Conservation (phyloP, 371 early-diverging fungal species). For the Rhizomucor miehei region DNA sequence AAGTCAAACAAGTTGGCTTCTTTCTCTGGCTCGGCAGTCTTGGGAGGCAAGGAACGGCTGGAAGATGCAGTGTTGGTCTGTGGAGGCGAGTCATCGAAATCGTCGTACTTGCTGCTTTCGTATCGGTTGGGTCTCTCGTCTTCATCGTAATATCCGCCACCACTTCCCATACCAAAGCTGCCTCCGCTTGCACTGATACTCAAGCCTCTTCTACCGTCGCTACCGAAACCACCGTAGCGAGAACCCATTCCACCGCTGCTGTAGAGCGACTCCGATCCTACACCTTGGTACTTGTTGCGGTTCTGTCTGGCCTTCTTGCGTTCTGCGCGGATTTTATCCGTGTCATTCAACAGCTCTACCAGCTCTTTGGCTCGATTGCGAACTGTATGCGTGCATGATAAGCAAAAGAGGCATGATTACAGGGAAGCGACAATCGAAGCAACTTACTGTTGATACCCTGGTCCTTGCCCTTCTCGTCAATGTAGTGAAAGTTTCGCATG, state of each 20-base stretch:
- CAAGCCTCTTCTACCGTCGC: constrained; percentile 33
- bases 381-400: constrained; percentile 51
- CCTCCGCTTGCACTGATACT: constrained; percentile 18
- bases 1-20: constrained; percentile 63
- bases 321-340: constrained; percentile 76
- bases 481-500: constrained; percentile 75
- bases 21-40: constrained; percentile 21
- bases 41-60: constrained; percentile 12
- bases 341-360: constrained; percentile 74
- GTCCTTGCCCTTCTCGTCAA: constrained; percentile 94
- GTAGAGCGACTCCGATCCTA: constrained; percentile 50
- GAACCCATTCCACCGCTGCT: constrained; percentile 25
- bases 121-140: constrained; percentile 23
- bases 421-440: neutral
- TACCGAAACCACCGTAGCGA: constrained; percentile 44
- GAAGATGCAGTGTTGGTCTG: constrained; percentile 11
- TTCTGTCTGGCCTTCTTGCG: constrained; percentile 87
- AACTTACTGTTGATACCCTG: constrained; percentile 90
- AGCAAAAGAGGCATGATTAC: neutral
- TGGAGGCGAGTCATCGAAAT: constrained; percentile 15
- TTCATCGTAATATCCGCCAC: constrained; percentile 29
- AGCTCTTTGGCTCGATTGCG: constrained; percentile 91
- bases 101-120: constrained; percentile 21
- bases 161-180: constrained; percentile 20
- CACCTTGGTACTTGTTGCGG: constrained; percentile 83